These are phyloP conservation scores for Alternaria arbusti DNA, from an alignment of 2,329 filamentous ascomycete genomes.

Conservation along the genomic window DNA sequence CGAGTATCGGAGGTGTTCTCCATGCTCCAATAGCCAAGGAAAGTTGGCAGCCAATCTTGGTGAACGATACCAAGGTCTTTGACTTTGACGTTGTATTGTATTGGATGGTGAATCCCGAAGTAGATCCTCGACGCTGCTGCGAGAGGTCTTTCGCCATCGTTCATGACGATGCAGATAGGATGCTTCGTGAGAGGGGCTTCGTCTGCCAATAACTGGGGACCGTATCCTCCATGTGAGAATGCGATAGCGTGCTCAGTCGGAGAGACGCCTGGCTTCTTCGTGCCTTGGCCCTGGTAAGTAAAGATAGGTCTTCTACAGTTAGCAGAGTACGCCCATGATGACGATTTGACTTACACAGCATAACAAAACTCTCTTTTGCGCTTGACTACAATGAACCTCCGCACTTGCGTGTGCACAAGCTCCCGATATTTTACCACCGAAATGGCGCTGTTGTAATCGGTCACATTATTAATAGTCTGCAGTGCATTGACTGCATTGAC, in stretches of 20 bases:
- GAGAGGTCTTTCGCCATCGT: background rate
- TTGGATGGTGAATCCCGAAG: conserved; percentile 48
- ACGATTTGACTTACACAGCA: background rate
- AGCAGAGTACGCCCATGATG: background rate
- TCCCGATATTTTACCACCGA: background rate
- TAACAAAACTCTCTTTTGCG: background rate
- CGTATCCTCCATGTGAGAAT: conserved; percentile 22
- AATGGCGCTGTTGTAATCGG: background rate
- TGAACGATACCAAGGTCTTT: conserved; percentile 47
- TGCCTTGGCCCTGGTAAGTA: conserved; percentile 10
- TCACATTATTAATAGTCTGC: background rate
- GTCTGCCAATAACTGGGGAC: conserved; percentile 9
- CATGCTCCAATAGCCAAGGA: conserved; percentile 15
- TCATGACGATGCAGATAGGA: conserved; percentile 40
- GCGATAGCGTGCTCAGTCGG: conserved; percentile 48
- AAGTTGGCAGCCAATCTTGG: conserved; percentile 20
- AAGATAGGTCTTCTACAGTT: conserved; percentile 10
- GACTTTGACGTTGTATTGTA: conserved; percentile 54
- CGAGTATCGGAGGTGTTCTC: background rate
- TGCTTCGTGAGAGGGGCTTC: conserved; percentile 47
- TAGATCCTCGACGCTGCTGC: conserved; percentile 29
- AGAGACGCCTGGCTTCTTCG: conserved; percentile 7
- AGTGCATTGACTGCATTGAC: background rate
- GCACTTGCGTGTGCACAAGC: background rate
- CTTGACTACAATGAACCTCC: conserved; percentile 1